phyloP scores from a whole-genome alignment of 2,329 filamentous ascomycete species.

The Podosphaera fusca region DNA sequence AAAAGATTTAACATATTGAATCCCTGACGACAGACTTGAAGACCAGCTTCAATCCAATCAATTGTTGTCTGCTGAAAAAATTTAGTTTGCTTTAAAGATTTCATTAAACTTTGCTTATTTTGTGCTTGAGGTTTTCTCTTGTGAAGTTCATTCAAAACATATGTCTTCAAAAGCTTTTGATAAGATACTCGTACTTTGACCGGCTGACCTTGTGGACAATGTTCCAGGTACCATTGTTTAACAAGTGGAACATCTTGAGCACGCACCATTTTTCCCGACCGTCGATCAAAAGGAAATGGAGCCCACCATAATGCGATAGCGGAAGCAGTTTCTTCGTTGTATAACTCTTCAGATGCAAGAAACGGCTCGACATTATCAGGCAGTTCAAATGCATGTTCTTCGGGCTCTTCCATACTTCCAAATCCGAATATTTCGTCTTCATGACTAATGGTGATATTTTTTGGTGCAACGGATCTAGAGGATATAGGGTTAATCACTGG shows the following conservation, averaged over 20 bases:
- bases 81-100: constrained; percentile 82
- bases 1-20: constrained; percentile 98
- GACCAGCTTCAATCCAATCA: constrained; percentile 95
- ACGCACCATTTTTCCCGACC: constrained; percentile 86
- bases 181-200: constrained; percentile 97
- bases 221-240: constrained; percentile 97
- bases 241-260: constrained; percentile 92
- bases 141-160: constrained; percentile 87
- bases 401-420: constrained; percentile 46
- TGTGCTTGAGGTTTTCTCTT: constrained; percentile 89
- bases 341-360: constrained; percentile 68
- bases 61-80: constrained; percentile 99
- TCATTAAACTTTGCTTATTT: constrained; percentile 79
- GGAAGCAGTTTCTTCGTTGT: constrained; percentile 68
- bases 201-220: constrained; percentile 72
- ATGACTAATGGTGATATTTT: constrained; percentile 76
- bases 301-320: constrained; percentile 97
- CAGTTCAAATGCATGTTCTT: constrained; percentile 64
- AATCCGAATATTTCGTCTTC: constrained; percentile 83
- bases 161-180: constrained; percentile 91
- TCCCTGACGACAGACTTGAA: constrained; percentile 92
- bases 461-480: constrained; percentile 76
- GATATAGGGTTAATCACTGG: constrained; percentile 96
- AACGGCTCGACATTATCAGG: constrained; percentile 68
- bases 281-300: constrained; percentile 80